Conservation (phyloP, 2,329 filamentous ascomycete genomes). For the Aureobasidium sp. region DNA sequence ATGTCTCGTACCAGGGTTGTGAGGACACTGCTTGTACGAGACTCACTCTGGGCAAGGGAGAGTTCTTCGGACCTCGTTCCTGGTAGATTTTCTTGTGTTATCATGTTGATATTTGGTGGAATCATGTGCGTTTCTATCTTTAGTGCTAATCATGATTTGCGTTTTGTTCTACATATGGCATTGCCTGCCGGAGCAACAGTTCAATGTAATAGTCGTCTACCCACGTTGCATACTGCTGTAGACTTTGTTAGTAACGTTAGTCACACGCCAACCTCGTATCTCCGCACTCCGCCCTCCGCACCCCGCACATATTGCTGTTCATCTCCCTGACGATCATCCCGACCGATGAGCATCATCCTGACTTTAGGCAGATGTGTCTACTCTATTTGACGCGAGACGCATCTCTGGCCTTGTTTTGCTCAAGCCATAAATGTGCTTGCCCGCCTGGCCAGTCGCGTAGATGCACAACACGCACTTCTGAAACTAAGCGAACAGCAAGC, state of each 20-base stretch:
- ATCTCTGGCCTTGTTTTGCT: background rate
- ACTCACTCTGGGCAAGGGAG: background rate
- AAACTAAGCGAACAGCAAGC: background rate
- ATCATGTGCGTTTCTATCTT: background rate
- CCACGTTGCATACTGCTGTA: background rate
- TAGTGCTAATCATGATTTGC: background rate
- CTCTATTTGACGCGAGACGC: background rate
- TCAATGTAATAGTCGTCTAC: too few species aligned
- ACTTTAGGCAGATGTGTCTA: background rate
- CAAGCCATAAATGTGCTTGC: background rate
- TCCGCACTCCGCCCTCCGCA: background rate
- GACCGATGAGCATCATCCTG: background rate
- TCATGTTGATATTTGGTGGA: too few species aligned
- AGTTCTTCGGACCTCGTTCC: slow-evolving; percentile 1
- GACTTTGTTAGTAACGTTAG: background rate
- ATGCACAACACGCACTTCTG: background rate
- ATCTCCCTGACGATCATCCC: background rate
- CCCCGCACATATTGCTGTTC: background rate
- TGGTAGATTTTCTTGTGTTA: background rate
- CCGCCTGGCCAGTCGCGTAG: background rate
- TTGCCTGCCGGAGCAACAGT: too few species aligned
- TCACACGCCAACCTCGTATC: background rate
- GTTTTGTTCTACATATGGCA: too few species aligned
- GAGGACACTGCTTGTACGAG: background rate
- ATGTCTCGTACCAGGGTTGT: background rate